Percentiles rank a stretch among this genome's conserved stretches.
Evolutionary conservation across 2,329 filamentous ascomycete genomes (phyloP).

Genomic region (Cadophora sp.): DNA sequence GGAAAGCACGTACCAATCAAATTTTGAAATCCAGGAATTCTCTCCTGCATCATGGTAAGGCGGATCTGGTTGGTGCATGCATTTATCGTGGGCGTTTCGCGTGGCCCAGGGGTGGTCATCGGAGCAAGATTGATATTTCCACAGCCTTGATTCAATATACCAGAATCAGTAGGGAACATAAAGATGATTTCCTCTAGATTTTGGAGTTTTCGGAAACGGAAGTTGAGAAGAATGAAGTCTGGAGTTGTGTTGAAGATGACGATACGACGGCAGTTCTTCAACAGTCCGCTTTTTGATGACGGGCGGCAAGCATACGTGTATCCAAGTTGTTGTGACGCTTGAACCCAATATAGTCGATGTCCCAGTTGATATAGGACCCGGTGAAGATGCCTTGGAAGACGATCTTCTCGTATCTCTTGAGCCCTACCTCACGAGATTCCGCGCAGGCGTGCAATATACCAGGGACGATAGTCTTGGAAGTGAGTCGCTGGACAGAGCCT

Average conservation of each 20-base stretch:
- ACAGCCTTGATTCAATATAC: background rate
- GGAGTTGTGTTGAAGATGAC: background rate
- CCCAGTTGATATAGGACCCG: constrained; percentile 17
- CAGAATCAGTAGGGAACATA: background rate
- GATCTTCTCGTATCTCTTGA: constrained; percentile 16
- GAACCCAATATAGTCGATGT: constrained; percentile 16
- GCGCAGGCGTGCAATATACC: constrained; percentile 18
- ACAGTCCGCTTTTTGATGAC: background rate
- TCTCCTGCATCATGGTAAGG: background rate
- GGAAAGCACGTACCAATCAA: background rate
- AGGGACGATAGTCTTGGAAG: constrained; percentile 15
- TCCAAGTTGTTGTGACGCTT: background rate
- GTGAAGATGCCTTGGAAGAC: constrained; percentile 7
- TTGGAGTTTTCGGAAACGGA: background rate
- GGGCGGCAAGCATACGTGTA: background rate
- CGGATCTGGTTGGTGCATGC: background rate
- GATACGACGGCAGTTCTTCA: background rate
- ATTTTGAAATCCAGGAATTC: background rate
- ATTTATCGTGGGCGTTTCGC: background rate
- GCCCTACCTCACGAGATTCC: constrained; percentile 12
- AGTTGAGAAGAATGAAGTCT: background rate
- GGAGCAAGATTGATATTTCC: constrained; percentile 1
- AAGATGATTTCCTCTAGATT: background rate
- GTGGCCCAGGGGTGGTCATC: background rate
- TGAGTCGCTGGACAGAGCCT: background rate